Base-by-base conservation (phyloP, 1,284 basidiomycete genomes). In the Malassezia dermatis region DNA sequence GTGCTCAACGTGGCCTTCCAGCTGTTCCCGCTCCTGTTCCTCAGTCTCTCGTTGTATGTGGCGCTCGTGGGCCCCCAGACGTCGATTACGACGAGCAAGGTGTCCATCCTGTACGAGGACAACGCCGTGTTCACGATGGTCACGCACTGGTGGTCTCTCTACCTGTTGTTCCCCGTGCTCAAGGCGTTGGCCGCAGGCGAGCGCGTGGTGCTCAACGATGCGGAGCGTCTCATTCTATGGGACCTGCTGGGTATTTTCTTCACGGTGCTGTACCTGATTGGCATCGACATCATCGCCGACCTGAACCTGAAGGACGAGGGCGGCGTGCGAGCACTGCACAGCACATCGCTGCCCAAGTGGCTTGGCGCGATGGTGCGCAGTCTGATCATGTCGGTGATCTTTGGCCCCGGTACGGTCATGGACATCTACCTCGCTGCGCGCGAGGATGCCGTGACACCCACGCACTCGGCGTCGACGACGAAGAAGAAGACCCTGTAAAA, bases 321-420 rank as follows among this genome's bases (percentile, higher is more conserved):
- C 23, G 21, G 27, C 4, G 30, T 24, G 19, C 32, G 34, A 4
- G 23, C 46, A 19, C 35, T 48, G 46, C 46, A 48, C 34, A 37
- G 35, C 10, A 34, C 24, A 3, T 37, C 46, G 11, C 34, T 28
- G 12, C 15, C 15, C 11, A 37, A 35, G 31, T 49, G 43, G 32
- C 27, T 51, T 27, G n/a, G 19, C 1, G 44, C 43, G 23, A 50
- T 32, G 6, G 11, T 52, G 21, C 31, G 35, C 24, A 40, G 44
- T 2, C 7, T 37, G 11, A 12, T 41, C 4, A 37, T 34, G 21
- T n/a, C 44, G 11, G 8, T 52, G 3, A 3, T 57, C 6, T 35
- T 57, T 37, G 55, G 55, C n/a, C 55, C 55, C 13, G 55, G 55
- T n/a, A 34, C 28, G n/a, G 45, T 46, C 21, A 31, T 57, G 28